Base-by-base conservation (phyloP, 805 yeast genomes). In the Huiozyma sinensis region DNA sequence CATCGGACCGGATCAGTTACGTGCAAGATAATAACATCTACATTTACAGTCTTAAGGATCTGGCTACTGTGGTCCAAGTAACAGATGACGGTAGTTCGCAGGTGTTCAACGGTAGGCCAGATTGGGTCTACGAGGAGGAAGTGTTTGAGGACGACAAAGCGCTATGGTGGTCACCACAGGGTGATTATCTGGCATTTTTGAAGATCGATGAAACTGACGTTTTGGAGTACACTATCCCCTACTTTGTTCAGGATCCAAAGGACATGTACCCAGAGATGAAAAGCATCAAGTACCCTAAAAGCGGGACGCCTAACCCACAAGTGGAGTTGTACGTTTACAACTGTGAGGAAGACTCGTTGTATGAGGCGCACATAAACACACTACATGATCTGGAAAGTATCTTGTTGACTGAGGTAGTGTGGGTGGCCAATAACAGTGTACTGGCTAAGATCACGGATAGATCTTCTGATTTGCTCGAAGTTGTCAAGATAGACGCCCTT, bases 121-220 rank as follows among this genome's bases (percentile, higher is more conserved):
- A 87, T 57, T 87, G 96, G 96, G 94, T 86, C 6, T 87, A 87
- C 53, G 96, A 88, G 57, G 96, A 87, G 52, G 96, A 87, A 61
- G 92, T 87, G 0, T 72, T 83, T 43, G 77, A 76, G 33, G 72
- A 76, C 27, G 87, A 81, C 52, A 64, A 71, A 24, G 85, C 89
- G 0, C 51, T 86, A 40, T 87, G 95, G 95, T 88, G 95, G 95
- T 81, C 95, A 5, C 85, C 85, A 7, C 62, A 69, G 36, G 88
- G 90, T 9, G 65, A 72, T n/a, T 72, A 69, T 52, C 57, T 88
- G 38, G 73, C 87, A 0, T 81, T 75, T 48, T 61, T 83, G 51
- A 71, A 78, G 45, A 75, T 83, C 33, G 80, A 87, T 59, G 95
- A 88, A 53, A 73, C 90, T 1, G 56, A 62, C 5, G 95, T 87